Base-by-base conservation (phyloP, 2,329 filamentous ascomycete genomes). In the Chrysoporthe cubensis region DNA sequence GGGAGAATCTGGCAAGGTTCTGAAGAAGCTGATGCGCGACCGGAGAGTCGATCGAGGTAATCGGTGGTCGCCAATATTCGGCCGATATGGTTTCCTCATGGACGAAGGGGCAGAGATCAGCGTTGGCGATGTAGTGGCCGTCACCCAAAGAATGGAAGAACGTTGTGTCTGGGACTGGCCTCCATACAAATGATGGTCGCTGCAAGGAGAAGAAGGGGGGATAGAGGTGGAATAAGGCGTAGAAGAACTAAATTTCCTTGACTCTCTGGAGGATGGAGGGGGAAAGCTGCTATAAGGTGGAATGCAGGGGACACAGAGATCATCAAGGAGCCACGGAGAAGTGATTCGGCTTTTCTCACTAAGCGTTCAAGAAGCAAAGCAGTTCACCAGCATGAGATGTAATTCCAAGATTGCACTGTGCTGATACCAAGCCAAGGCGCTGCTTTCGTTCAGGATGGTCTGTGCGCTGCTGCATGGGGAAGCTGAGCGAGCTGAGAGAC, bases 11-110 rank as follows among this genome's bases (percentile, higher is more conserved):
- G 89, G 88, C n/a, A 81, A 79, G 50, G 83, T 91, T 18, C 79
- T 93, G 70, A 93, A 92, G 81, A 88, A 88, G 73, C 78, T 94
- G 73, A 88, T 89, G 84, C 85, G 82, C 63, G 89, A 93, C 77
- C 83, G 91, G 26, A 84, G 91, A 66, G 90, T 94, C 7, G 91
- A 94, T 74, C 71, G 76, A n/a, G 91, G 91, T 0, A 81, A 81
- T 44, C 91, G 87, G 75, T 92, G 87, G 76, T 86, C 84, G 68
- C 90, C 91, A 14, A 83, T 92, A 9, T 94, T 94, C 81, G 91
- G 91, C 11, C 83, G 90, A 57, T 93, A 93, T 78, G 89, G 84
- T 0, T 93, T 92, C 75, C 77, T 91, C 9, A 58, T 71, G 13
- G 71, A 70, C 8, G 72, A 73, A 26, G 71, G 77, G 18, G 73